A percentile compares a stretch with the other conserved stretches of the same genome.
Evolutionary conservation across 2,329 filamentous ascomycete genomes (phyloP).

Genomic region (Didymella pinodella): DNA sequence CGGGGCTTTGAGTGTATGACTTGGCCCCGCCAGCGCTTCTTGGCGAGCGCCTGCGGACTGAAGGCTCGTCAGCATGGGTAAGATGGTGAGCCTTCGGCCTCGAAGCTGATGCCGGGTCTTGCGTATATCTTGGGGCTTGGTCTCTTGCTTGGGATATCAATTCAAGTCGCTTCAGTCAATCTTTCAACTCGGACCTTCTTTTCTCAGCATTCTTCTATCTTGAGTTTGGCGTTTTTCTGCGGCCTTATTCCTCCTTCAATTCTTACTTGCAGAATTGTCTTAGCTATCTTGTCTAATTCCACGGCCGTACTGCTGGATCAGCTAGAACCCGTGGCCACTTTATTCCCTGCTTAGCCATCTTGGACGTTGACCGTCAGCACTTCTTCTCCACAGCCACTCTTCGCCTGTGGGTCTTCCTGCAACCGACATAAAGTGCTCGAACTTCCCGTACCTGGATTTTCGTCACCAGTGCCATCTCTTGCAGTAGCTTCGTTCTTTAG

Average conservation of each 20-base stretch:
- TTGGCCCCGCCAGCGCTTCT: constrained; percentile 33
- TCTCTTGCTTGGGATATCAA: constrained; percentile 19
- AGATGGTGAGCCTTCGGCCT: constrained; percentile 11
- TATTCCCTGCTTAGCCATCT: constrained; percentile 7
- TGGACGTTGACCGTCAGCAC: constrained; percentile 29
- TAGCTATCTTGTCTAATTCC: constrained; percentile 24
- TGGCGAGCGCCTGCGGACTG: constrained; percentile 31
- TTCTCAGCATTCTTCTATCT: constrained; percentile 25
- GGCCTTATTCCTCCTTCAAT: constrained; percentile 16
- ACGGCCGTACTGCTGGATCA: constrained; percentile 17
- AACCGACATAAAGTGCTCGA: constrained; percentile 11
- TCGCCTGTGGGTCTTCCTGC: constrained; percentile 11
- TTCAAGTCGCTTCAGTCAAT: constrained; percentile 5
- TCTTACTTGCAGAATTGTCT: constrained; percentile 13
- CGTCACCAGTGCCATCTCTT: constrained; percentile 7
- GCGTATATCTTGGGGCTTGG: constrained; percentile 25
- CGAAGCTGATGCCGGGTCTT: constrained; percentile 9
- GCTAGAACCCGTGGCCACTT: constrained; percentile 27
- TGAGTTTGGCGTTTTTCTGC: constrained; percentile 13
- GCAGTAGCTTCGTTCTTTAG: background rate
- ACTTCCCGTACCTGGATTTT: constrained; percentile 1
- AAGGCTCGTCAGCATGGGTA: constrained; percentile 13
- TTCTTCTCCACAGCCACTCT: constrained; percentile 10
- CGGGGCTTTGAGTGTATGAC: constrained; percentile 34
- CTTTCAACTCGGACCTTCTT: constrained; percentile 20